These are phyloP conservation scores for Oenanthe sinensis DNA, from an alignment of 129 eudicot genomes.

Conservation along the genomic window DNA sequence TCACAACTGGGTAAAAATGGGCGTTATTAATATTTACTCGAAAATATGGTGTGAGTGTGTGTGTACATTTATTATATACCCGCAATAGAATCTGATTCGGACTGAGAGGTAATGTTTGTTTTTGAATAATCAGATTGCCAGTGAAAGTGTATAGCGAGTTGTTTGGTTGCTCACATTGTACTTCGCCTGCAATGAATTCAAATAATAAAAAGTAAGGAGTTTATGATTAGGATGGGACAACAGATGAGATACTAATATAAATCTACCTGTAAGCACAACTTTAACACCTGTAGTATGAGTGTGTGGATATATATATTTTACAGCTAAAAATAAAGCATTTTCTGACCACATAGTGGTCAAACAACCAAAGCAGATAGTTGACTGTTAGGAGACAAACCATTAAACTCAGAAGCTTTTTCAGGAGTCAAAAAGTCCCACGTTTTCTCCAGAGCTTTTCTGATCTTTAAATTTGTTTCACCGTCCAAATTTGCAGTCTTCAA, in stretches of 20 bases:
- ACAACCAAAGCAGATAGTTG: not conserved
- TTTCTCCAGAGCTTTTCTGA: slow-evolving; percentile 89
- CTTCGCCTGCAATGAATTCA: slow-evolving; percentile 62
- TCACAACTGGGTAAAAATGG: not conserved
- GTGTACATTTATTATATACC: slow-evolving; percentile 26
- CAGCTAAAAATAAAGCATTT: not conserved
- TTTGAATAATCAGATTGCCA: slow-evolving; percentile 81
- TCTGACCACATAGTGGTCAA: not conserved
- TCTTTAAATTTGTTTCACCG: slow-evolving; percentile 97
- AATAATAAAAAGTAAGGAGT: not conserved
- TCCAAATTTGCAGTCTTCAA: slow-evolving; percentile 94
- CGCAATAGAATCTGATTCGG: slow-evolving; percentile 93
- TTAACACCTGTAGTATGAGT: not conserved
- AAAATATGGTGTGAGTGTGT: not conserved
- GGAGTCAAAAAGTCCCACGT: slow-evolving; percentile 91
- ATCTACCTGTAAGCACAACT: not conserved
- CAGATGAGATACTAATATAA: not conserved
- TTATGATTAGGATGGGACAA: not conserved
- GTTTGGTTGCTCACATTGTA: slow-evolving; percentile 98
- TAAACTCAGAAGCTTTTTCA: slow-evolving; percentile 79
- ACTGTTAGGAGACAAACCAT: slow-evolving; percentile 35
- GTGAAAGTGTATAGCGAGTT: slow-evolving; percentile 94
- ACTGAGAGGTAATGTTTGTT: slow-evolving; percentile 84
- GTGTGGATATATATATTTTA: not conserved
- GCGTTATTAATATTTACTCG: not conserved